Conservation (phyloP, 202 grass and related monocot species). For the Elaeis oleifera region DNA sequence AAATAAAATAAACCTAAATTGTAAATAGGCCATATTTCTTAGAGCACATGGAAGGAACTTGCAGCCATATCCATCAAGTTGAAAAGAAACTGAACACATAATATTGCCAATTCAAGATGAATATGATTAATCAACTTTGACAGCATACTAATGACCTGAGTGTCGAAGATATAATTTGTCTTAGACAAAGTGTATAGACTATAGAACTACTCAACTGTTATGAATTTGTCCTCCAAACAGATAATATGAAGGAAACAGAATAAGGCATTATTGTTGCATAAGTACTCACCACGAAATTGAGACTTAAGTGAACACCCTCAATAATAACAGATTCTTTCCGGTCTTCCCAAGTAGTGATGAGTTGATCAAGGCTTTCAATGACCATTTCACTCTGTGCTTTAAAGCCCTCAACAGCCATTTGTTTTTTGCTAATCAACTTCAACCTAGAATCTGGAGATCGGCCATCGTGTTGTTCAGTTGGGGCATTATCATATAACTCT, state of each 20-base stretch:
- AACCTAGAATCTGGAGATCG: not conserved
- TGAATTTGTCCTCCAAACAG: too few species aligned
- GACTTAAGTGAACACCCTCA: conserved; percentile 17
- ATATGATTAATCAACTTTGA: too few species aligned
- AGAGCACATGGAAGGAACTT: too few species aligned
- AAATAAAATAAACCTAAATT: not conserved
- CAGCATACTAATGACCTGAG: too few species aligned
- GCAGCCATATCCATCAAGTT: too few species aligned
- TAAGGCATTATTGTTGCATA: not conserved
- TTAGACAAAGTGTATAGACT: too few species aligned
- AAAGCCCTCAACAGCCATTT: conserved; percentile 17
- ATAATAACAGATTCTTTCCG: conserved; percentile 9
- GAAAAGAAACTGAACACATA: too few species aligned
- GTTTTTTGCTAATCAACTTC: conserved; percentile 10
- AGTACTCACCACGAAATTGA: conserved; percentile 12
- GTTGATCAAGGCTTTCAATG: conserved; percentile 8
- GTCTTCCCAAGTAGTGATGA: conserved; percentile 13
- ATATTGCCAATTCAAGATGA: too few species aligned
- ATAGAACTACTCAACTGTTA: too few species aligned
- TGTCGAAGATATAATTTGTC: too few species aligned
- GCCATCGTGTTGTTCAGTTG: not conserved
- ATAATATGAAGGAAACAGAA: not conserved
- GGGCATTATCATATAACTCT: not conserved
- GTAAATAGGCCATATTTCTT: not conserved
- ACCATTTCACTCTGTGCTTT: conserved; percentile 22